phyloP scores from a whole-genome alignment of 2,329 filamentous ascomycete genomes.

The Diaporthe sp. region DNA sequence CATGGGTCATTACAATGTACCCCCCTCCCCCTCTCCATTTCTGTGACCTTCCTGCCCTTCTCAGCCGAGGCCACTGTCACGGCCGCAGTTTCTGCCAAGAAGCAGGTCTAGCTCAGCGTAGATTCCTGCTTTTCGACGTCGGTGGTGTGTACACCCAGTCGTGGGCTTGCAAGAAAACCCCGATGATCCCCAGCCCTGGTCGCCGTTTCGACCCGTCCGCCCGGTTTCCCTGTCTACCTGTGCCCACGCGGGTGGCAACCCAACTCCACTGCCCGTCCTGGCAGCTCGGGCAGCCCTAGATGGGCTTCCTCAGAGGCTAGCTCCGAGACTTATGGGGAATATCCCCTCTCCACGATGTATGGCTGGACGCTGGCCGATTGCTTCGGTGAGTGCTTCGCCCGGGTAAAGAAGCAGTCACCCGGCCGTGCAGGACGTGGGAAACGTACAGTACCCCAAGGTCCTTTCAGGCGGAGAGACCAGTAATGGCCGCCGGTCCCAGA shows the following conservation, averaged over 20 bases:
- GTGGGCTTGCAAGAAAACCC: background rate
- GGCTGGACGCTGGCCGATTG: background rate
- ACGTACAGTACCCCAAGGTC: background rate
- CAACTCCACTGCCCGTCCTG: background rate
- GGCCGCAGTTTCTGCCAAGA: background rate
- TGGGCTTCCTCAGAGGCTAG: background rate
- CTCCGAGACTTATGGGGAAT: background rate
- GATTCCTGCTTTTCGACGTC: constrained; percentile 2
- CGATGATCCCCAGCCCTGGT: background rate
- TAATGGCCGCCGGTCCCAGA: background rate
- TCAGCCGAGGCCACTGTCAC: background rate
- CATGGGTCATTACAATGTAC: background rate
- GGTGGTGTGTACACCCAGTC: background rate
- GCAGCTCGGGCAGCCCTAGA: background rate
- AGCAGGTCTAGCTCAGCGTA: background rate
- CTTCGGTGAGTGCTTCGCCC: background rate
- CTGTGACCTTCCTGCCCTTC: background rate
- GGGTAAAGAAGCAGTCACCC: background rate
- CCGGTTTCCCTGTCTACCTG: background rate
- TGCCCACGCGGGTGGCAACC: background rate
- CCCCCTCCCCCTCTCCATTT: background rate
- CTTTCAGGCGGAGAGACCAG: background rate
- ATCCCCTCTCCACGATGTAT: background rate
- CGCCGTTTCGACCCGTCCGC: background rate
- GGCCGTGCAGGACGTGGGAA: background rate